A percentile compares a stretch with the other conserved stretches of the same genome.
Conservation (phyloP, 78 protist genomes). For the Dictyostelium discoideum region dicty_2.7 NC_007089.4:1182001-1182500, state of each 20-base stretch:
- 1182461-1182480: slow-evolving; percentile 69
- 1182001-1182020: too few relatives aligned
- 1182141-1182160: too few relatives aligned
- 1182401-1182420: slow-evolving; percentile 47
- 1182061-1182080: neutral
- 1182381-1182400: neutral
- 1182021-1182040: too few relatives aligned
- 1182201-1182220: neutral
- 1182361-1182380: neutral
- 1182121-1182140: neutral
- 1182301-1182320: neutral
- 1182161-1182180: too few relatives aligned
- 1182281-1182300: neutral
- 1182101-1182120: neutral
- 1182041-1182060: too few relatives aligned
- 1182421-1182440: slow-evolving; percentile 34
- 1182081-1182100: neutral
- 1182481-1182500: slow-evolving; percentile 67
- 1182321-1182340: neutral
- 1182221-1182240: neutral
- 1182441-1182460: slow-evolving; percentile 79
- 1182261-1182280: neutral
- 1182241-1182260: neutral
- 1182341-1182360: neutral
- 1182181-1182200: neutral